Evolutionary conservation across 192 early-diverging fungal genomes (phyloP).

Genomic region (Geranomyces variabilis): DNA sequence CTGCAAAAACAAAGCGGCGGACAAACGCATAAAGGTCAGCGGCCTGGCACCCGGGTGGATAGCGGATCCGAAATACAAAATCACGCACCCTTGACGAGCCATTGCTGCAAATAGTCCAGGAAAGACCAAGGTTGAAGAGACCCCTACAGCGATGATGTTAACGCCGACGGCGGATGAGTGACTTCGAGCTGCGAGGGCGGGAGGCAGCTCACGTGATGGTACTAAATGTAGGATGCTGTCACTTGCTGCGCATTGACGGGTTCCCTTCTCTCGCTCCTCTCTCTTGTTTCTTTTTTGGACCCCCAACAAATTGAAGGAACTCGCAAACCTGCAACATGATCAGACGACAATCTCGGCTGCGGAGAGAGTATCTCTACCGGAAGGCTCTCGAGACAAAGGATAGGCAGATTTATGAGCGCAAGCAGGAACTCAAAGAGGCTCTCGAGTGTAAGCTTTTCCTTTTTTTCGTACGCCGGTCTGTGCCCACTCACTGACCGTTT

Average conservation of each 20-base stretch:
- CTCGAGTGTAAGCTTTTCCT: slow-evolving; percentile 68
- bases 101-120: slow-evolving; percentile 7
- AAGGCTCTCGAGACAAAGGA: slow-evolving; percentile 96
- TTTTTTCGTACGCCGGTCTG: not conserved
- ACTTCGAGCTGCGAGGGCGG: too few species aligned
- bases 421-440: slow-evolving; percentile 91
- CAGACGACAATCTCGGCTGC: slow-evolving; percentile 82
- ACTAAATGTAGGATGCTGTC: too few species aligned
- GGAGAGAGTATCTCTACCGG: slow-evolving; percentile 95
- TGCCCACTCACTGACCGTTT: not conserved
- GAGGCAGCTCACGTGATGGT: too few species aligned
- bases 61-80: not conserved
- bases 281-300: too few species aligned
- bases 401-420: slow-evolving; percentile 86
- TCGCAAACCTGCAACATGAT: slow-evolving; percentile 52
- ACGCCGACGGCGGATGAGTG: too few species aligned
- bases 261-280: too few species aligned
- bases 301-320: too few species aligned
- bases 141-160: too few species aligned
- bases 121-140: too few species aligned
- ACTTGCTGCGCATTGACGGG: too few species aligned
- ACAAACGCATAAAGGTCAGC: not conserved
- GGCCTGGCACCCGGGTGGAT: not conserved
- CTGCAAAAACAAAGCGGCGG: not conserved
- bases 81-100: slow-evolving; percentile 35